phyloP scores from a whole-genome alignment of 2,329 filamentous ascomycete species.

The Onygenales sp. region DNA sequence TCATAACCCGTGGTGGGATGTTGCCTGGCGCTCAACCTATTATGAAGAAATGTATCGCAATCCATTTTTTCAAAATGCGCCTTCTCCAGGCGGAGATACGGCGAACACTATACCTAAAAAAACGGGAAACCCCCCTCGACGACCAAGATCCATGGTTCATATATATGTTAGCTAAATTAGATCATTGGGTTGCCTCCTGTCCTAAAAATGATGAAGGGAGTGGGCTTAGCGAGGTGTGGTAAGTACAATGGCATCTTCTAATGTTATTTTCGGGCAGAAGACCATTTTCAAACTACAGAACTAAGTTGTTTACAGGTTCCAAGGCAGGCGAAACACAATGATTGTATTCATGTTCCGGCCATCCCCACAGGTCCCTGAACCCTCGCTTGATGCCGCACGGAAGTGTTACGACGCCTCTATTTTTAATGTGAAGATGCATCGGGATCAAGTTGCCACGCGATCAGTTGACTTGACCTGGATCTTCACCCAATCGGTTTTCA shows the following conservation, averaged over 20 bases:
- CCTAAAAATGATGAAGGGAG: conserved; percentile 61
- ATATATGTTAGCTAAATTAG: conserved; percentile 67
- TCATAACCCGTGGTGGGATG: conserved; percentile 71
- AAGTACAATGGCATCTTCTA: conserved; percentile 24
- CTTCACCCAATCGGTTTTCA: conserved; percentile 80
- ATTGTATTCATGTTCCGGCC: conserved; percentile 80
- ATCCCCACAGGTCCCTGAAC: conserved; percentile 82
- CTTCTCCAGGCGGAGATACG: conserved; percentile 80
- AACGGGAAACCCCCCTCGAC: conserved; percentile 63
- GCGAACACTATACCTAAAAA: conserved; percentile 75
- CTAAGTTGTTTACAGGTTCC: conserved; percentile 40
- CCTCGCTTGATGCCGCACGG: conserved; percentile 65
- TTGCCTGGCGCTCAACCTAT: conserved; percentile 58
- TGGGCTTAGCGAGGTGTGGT: conserved; percentile 74
- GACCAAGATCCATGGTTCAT: conserved; percentile 82
- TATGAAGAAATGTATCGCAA: conserved; percentile 76
- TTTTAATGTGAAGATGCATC: conserved; percentile 72
- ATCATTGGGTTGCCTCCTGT: conserved; percentile 67
- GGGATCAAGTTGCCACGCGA: conserved; percentile 65
- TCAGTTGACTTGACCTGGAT: conserved; percentile 88
- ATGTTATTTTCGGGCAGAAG: conserved; percentile 11
- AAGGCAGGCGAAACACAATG: conserved; percentile 72
- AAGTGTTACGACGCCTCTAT: conserved; percentile 76
- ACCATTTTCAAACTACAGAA: conserved; percentile 19
- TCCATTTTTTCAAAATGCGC: conserved; percentile 91